Evolutionary conservation across 164 flowering plant genomes (phyloP).

Genomic region (Pachysandra terminalis): DNA sequence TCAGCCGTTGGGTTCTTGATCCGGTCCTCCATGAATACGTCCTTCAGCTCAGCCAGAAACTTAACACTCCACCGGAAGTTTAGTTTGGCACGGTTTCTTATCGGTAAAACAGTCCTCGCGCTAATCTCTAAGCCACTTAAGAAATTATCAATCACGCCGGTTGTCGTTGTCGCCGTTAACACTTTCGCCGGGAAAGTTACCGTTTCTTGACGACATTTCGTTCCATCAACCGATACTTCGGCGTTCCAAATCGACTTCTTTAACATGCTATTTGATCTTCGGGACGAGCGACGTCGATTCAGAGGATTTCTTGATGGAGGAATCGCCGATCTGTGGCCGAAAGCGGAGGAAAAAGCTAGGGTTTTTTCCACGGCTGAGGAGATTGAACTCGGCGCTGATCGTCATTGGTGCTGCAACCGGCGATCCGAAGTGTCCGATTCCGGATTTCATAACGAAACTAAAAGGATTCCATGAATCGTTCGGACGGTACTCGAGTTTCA

Average conservation of each 20-base stretch:
- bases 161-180: constrained; percentile 1
- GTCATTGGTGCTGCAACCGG: constrained; percentile 55
- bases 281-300: constrained; percentile 4
- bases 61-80: constrained; percentile 59
- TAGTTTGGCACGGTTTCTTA: constrained; percentile 39
- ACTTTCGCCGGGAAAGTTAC: constrained; percentile 12
- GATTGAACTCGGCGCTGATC: constrained; percentile 69
- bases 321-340: constrained; percentile 66
- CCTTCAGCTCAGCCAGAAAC: constrained; percentile 39
- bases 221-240: constrained; percentile 8
- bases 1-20: constrained; percentile 24
- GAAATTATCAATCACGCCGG: constrained; percentile 12
- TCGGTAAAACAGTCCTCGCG: constrained; percentile 54
- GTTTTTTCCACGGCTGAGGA: constrained; percentile 38
- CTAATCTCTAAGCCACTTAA: constrained; percentile 45
- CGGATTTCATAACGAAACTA: constrained; percentile 57
- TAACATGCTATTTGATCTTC: constrained; percentile 29
- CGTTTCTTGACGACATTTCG: constrained; percentile 12
- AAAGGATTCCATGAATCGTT: constrained; percentile 67
- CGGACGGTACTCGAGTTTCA: constrained; percentile 59
- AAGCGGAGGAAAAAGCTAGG: constrained; percentile 66
- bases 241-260: constrained; percentile 22
- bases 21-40: constrained; percentile 1
- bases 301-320: constrained; percentile 42
- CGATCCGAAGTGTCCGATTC: constrained; percentile 62